Percentiles rank a stretch among this genome's conserved stretches.
Conservation (phyloP, 176 grass and related monocot species). For the bread wheat (Triticum aestivum) region IWGSC_CS_RefSeq_v2.1 NC_057813.1:731411109-731411608, state of each 20-base stretch:
- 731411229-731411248: constrained; percentile 30
- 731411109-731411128: constrained; percentile 50
- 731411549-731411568: background rate
- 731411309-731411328: background rate
- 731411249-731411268: constrained; percentile 71
- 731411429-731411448: background rate
- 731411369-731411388: background rate
- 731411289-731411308: background rate
- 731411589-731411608: background rate
- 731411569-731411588: background rate
- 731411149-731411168: constrained; percentile 64
- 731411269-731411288: constrained; percentile 30
- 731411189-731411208: constrained; percentile 61
- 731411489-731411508: background rate
- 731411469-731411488: background rate
- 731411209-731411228: constrained; percentile 48
- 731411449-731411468: too few relatives aligned
- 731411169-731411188: constrained; percentile 70
- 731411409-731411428: background rate
- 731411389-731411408: background rate
- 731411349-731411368: background rate
- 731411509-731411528: background rate
- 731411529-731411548: background rate
- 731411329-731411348: constrained; percentile 18
- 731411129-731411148: constrained; percentile 44